A percentile compares a stretch with the other conserved stretches of the same genome.
phyloP scores from a whole-genome alignment of 1,139 yeast species.

The Debaryomyces coudertii region DNA sequence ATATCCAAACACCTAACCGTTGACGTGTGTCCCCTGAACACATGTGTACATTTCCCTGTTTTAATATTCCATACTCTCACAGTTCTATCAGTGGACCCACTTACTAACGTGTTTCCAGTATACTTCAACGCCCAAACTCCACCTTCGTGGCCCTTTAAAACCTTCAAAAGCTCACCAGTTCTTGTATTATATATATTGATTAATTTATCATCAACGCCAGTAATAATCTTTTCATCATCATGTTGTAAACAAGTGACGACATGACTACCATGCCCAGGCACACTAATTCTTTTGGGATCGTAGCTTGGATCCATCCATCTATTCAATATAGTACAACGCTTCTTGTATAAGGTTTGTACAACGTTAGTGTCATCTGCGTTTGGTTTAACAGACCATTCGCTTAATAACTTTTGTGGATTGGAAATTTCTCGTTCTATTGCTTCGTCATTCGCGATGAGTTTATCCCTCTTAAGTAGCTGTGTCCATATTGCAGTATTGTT shows the following conservation, averaged over 20 bases:
- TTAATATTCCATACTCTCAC: constrained; percentile 85
- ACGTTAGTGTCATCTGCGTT: constrained; percentile 24
- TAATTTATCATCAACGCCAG: constrained; percentile 88
- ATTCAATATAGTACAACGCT: constrained; percentile 63
- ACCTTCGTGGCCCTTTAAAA: constrained; percentile 88
- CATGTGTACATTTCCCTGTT: constrained; percentile 77
- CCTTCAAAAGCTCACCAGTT: constrained; percentile 69
- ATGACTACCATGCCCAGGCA: constrained; percentile 70
- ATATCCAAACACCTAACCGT: constrained; percentile 91
- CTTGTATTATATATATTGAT: constrained; percentile 80
- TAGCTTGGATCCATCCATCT: constrained; percentile 85
- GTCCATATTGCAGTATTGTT: constrained; percentile 67
- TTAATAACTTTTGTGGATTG: constrained; percentile 29
- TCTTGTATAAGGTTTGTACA: constrained; percentile 64
- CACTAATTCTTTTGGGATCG: constrained; percentile 68
- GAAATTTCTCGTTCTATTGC: constrained; percentile 41
- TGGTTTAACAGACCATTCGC: constrained; percentile 35
- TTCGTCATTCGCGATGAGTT: constrained; percentile 43
- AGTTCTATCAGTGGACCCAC: constrained; percentile 91
- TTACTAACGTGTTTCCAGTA: constrained; percentile 77
- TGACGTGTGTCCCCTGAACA: constrained; percentile 88
- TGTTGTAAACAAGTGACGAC: constrained; percentile 94
- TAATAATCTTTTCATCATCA: constrained; percentile 86
- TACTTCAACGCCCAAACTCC: constrained; percentile 99
- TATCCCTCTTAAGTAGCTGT: constrained; percentile 55